These are phyloP conservation scores for Sarocladium kiliense DNA, from an alignment of 2,329 filamentous ascomycete species.

Conservation along the genomic window DNA sequence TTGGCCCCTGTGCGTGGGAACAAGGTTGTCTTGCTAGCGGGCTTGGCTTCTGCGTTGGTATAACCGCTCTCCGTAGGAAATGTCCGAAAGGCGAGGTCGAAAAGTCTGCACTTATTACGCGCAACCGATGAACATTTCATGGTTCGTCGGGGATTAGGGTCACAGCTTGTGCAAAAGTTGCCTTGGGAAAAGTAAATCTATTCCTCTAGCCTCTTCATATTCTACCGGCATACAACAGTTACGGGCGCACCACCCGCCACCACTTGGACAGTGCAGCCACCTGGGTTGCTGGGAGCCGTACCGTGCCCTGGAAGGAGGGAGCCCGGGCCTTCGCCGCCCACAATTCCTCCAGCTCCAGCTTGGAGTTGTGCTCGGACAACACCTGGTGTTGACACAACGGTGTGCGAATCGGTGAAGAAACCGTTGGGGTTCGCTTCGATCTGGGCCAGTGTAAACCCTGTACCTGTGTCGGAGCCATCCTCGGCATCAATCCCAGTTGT, in stretches of 20 bases:
- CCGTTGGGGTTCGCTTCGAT: slow-evolving; percentile 44
- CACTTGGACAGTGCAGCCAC: slow-evolving; percentile 1
- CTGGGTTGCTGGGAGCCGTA: not conserved
- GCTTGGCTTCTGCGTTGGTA: not conserved
- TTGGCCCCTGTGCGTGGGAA: not conserved
- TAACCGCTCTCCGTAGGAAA: not conserved
- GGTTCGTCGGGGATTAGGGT: no score
- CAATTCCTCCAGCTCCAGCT: slow-evolving; percentile 8
- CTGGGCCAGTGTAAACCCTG: slow-evolving; percentile 42
- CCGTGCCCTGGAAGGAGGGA: not conserved
- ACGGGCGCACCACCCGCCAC: slow-evolving; percentile 2
- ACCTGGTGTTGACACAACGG: slow-evolving; percentile 40
- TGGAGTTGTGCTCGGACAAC: slow-evolving; percentile 46
- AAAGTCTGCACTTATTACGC: not conserved
- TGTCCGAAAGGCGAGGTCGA: not conserved
- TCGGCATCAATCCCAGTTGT: slow-evolving; percentile 22
- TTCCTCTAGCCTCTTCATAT: no score
- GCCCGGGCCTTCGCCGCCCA: not conserved
- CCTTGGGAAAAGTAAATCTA: no score
- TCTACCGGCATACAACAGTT: not conserved
- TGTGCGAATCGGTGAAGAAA: slow-evolving; percentile 52
- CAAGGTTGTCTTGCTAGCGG: not conserved
- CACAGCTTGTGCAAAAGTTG: no score
- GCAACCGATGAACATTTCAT: no score
- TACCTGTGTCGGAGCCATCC: slow-evolving; percentile 25